Percentiles rank a stretch among this genome's conserved stretches.
Conservation (phyloP, 2,329 filamentous ascomycete genomes). For the Cladosporium sp. region DNA sequence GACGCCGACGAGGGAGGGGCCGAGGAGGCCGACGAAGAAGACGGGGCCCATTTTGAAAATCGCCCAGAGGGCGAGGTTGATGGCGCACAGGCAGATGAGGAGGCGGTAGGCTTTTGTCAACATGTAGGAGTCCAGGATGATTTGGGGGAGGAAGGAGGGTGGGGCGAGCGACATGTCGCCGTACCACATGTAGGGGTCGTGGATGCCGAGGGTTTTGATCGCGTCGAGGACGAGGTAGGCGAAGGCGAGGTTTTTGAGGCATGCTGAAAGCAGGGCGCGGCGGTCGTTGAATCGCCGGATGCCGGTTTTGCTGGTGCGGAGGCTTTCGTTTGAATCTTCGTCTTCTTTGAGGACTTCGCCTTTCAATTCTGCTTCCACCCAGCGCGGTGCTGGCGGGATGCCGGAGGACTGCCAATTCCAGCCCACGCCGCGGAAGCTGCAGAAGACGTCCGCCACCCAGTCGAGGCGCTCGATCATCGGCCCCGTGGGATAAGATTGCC, state of each 20-base stretch:
- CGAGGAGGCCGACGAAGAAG: constrained; percentile 55
- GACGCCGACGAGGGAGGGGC: constrained; percentile 56
- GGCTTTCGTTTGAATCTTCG: constrained; percentile 13
- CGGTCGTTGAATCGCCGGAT: constrained; percentile 35
- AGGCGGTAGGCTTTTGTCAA: constrained; percentile 55
- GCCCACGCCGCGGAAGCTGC: constrained; percentile 55
- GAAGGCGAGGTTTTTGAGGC: constrained; percentile 42
- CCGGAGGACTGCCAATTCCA: constrained; percentile 56
- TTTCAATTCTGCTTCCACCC: constrained; percentile 36
- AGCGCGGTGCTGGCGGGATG: constrained; percentile 41
- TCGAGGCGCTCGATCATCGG: constrained; percentile 51
- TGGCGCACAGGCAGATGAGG: constrained; percentile 50
- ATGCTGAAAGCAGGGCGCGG: constrained; percentile 31
- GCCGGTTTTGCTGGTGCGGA: constrained; percentile 29
- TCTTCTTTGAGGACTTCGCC: constrained; percentile 22
- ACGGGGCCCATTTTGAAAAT: constrained; percentile 60
- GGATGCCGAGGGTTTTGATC: constrained; percentile 63
- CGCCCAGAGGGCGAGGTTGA: constrained; percentile 59
- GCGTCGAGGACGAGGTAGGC: constrained; percentile 67
- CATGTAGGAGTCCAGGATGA: constrained; percentile 38
- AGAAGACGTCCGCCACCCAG: constrained; percentile 55
- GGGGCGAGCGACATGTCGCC: constrained; percentile 34
- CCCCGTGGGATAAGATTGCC: constrained; percentile 50
- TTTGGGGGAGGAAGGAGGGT: constrained; percentile 44
- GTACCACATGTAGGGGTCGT: constrained; percentile 64